A percentile compares a stretch with the other conserved stretches of the same genome.
These are phyloP conservation scores for Marasmius tenuissimus DNA, from an alignment of 1,284 basidiomycete species.

Conservation along the genomic window DNA sequence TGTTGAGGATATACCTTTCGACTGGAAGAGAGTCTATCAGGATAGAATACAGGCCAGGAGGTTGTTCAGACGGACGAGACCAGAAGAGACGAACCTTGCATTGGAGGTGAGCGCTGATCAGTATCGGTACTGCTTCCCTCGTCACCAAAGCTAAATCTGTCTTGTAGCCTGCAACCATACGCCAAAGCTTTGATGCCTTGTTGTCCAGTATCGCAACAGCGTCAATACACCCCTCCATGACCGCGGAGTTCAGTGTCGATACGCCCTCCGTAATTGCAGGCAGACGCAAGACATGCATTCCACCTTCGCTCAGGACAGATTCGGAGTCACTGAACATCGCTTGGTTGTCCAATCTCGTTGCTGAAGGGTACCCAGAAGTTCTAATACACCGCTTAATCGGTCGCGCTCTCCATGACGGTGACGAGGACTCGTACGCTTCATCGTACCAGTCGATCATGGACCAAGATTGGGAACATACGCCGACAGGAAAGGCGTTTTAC, in stretches of 20 bases:
- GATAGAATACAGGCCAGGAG: constrained; percentile 2
- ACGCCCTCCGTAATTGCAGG: not conserved
- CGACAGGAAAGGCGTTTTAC: constrained; percentile 31
- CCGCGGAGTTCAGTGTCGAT: not conserved
- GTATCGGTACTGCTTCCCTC: not conserved
- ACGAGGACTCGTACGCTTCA: constrained; percentile 7
- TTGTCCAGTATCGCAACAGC: not conserved
- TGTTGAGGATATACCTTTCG: constrained; percentile 16
- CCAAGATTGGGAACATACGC: constrained; percentile 19
- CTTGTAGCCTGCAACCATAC: not conserved
- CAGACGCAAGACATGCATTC: not conserved
- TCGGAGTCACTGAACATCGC: not conserved
- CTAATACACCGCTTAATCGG: constrained; percentile 9
- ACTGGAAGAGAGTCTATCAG: constrained; percentile 23
- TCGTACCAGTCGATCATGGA: constrained; percentile 16
- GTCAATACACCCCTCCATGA: not conserved
- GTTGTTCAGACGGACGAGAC: not conserved
- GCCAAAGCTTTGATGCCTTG: not conserved
- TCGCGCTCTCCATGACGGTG: constrained; percentile 11
- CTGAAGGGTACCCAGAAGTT: constrained; percentile 4
- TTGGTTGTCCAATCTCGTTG: constrained; percentile 5
- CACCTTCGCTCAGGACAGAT: not conserved
- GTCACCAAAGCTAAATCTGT: not conserved
- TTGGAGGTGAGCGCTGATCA: constrained; percentile 4
- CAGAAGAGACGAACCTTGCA: not conserved